Conservation (phyloP, 305 asterid genomes). For the Rubia occidens region DNA sequence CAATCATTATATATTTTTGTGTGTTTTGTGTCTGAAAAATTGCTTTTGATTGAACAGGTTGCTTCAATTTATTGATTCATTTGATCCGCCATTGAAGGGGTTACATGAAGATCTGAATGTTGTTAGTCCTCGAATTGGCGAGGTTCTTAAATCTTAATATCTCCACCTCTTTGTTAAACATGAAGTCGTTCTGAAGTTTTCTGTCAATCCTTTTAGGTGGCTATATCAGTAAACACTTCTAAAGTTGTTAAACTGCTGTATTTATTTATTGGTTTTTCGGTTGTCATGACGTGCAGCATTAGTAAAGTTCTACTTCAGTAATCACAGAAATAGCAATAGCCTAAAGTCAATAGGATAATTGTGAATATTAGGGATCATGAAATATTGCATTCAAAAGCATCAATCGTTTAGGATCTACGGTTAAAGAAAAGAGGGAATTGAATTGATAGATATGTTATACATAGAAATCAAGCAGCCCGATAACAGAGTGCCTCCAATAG, state of each 20-base stretch:
- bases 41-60: conserved; percentile 41
- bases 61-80: conserved; percentile 86
- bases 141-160: conserved; percentile 37
- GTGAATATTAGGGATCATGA: neutral
- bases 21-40: neutral
- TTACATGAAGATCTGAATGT: conserved; percentile 98
- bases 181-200: conserved; percentile 8
- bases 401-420: neutral
- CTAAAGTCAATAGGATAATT: neutral
- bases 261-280: neutral
- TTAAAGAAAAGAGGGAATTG: neutral
- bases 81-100: conserved; percentile 97
- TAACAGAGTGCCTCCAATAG: neutral
- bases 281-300: neutral
- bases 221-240: neutral
- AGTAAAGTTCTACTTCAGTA: neutral
- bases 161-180: conserved; percentile 15
- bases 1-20: neutral
- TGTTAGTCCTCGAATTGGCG: conserved; percentile 99
- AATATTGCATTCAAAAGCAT: neutral
- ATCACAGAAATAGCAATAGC: no score
- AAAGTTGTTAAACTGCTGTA: neutral
- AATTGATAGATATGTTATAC: neutral
- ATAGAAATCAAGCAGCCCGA: neutral
- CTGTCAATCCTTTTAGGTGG: neutral